phyloP scores from a whole-genome alignment of 306 rosid genomes.

The Cicer pinnatifidum region DNA sequence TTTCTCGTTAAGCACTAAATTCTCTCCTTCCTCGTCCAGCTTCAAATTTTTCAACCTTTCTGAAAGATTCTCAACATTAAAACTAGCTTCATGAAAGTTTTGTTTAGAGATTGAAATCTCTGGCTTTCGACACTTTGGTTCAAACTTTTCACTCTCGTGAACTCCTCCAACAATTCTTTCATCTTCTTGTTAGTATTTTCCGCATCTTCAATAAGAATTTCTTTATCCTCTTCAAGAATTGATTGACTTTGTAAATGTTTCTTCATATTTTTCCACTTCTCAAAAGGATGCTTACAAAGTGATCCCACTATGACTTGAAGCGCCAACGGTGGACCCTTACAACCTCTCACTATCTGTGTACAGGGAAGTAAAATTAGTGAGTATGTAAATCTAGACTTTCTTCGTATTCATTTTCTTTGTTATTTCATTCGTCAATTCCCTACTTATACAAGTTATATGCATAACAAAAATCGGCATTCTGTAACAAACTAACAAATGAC shows the following conservation, averaged over 20 bases:
- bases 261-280: slow-evolving; percentile 49
- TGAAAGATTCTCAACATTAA: slow-evolving; percentile 66
- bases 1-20: slow-evolving; percentile 27
- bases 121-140: slow-evolving; percentile 49
- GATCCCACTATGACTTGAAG: slow-evolving; percentile 54
- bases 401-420: too few species aligned
- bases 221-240: slow-evolving; percentile 73
- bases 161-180: slow-evolving; percentile 69
- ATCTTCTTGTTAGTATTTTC: slow-evolving; percentile 55
- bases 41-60: slow-evolving; percentile 54
- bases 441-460: too few species aligned
- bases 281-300: slow-evolving; percentile 46
- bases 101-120: slow-evolving; percentile 52
- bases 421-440: too few species aligned
- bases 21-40: slow-evolving; percentile 57
- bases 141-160: slow-evolving; percentile 53
- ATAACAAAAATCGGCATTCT: too few species aligned
- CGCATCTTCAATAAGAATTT: slow-evolving; percentile 59
- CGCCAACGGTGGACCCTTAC: slow-evolving; percentile 61
- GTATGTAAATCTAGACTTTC: too few species aligned
- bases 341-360: slow-evolving; percentile 58
- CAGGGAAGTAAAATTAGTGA: slow-evolving; percentile 34
- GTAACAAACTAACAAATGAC: too few species aligned
- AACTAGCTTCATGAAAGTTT: slow-evolving; percentile 60
- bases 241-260: slow-evolving; percentile 42